Evolutionary conservation across 345 rosid species (phyloP).

Genomic region (Brassica nigra): DNA sequence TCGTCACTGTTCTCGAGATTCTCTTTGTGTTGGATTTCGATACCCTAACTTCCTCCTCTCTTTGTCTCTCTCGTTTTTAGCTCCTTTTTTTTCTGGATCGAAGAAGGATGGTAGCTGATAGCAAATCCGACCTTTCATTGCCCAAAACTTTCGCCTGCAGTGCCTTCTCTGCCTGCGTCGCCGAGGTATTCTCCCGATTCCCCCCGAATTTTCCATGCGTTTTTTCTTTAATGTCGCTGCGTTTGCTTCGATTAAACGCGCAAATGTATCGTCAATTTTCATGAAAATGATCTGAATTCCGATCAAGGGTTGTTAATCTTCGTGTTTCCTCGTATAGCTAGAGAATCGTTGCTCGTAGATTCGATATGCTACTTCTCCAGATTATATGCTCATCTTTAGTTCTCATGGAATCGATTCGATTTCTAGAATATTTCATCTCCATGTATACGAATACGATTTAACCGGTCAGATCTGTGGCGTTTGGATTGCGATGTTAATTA

Average conservation of each 20-base stretch:
- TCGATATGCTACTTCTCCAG: not conserved
- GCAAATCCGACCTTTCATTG: constrained; percentile 80
- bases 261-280: not conserved
- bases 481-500: not conserved
- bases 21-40: constrained; percentile 5
- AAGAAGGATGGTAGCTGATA: constrained; percentile 94
- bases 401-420: constrained; percentile 1
- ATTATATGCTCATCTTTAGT: not conserved
- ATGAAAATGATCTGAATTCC: not conserved
- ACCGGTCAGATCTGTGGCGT: constrained; percentile 23
- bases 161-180: constrained; percentile 95
- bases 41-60: constrained; percentile 30
- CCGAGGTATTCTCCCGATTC: constrained; percentile 57
- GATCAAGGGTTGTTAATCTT: constrained; percentile 9
- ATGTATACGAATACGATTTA: not conserved
- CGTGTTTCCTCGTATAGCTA: constrained; percentile 11
- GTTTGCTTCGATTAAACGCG: constrained; percentile 12
- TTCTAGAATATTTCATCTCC: not conserved
- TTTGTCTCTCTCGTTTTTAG: no score
- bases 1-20: constrained; percentile 34
- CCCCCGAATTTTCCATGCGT: not conserved
- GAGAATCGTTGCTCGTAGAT: not conserved
- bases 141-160: constrained; percentile 81
- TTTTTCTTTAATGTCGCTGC: not conserved
- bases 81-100: not conserved